Percentiles rank a stretch among this genome's conserved stretches.
These are phyloP conservation scores for Zelopaecilomyces penicillatus DNA, from an alignment of 2,329 filamentous ascomycete species.

Conservation along the genomic window DNA sequence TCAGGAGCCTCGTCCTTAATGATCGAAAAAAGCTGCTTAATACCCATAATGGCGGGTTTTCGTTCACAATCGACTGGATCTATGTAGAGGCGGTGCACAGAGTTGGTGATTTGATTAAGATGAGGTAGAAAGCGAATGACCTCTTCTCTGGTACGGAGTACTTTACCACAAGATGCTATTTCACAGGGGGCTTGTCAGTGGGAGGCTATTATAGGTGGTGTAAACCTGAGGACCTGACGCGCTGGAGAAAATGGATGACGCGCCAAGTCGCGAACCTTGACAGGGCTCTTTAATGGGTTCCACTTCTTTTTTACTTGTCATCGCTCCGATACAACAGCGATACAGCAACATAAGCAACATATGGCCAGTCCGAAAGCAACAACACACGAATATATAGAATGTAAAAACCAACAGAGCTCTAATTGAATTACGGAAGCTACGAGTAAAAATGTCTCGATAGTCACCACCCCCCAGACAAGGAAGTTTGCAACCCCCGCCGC, in stretches of 20 bases:
- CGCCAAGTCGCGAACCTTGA: constrained; percentile 17
- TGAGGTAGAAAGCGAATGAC: too few relatives aligned
- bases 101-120: too few relatives aligned
- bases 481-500: constrained; percentile 16
- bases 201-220: too few relatives aligned
- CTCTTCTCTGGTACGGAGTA: too few relatives aligned
- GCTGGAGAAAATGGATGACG: constrained; percentile 18
- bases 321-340: too few relatives aligned
- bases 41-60: constrained; percentile 42
- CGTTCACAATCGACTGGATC: neutral
- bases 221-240: constrained; percentile 4
- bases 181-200: too few relatives aligned
- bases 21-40: constrained; percentile 68
- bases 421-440: neutral
- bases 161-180: too few relatives aligned
- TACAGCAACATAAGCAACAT: too few relatives aligned
- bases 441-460: constrained; percentile 32
- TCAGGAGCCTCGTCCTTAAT: constrained; percentile 92
- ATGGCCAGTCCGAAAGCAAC: too few relatives aligned
- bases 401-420: neutral
- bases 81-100: too few relatives aligned
- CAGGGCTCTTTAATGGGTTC: constrained; percentile 24
- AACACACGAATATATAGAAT: too few relatives aligned
- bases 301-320: constrained; percentile 9
- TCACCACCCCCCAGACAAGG: constrained; percentile 29